Evolutionary conservation across 106 monocot species (phyloP).

Genomic region (Dactylorhiza incarnata): DNA sequence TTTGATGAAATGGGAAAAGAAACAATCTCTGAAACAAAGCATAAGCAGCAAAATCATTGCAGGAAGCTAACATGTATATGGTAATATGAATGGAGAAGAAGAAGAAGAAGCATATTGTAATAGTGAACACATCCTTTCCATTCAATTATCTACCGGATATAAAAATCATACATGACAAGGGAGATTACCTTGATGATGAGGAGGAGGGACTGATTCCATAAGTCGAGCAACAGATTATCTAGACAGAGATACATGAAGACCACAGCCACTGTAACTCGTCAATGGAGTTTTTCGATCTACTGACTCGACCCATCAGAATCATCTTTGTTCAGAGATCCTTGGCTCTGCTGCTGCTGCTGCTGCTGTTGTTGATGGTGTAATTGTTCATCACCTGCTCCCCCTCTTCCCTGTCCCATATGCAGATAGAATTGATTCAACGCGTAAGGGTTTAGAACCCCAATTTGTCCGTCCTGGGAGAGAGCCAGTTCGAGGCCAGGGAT

Average conservation of each 20-base stretch:
- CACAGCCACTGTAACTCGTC: not conserved
- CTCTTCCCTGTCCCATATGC: slow-evolving; percentile 24
- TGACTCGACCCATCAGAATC: slow-evolving; percentile 21
- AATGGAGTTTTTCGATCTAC: not conserved
- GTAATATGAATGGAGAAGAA: not conserved
- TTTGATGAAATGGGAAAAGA: not conserved
- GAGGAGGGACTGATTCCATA: not conserved
- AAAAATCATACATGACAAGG: not conserved
- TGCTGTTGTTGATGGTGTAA: slow-evolving; percentile 9
- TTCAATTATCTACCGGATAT: not conserved
- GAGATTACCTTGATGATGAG: not conserved
- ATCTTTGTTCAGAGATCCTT: slow-evolving; percentile 6
- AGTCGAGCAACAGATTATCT: not conserved
- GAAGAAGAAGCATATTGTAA: not conserved
- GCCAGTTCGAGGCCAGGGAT: slow-evolving; percentile 30
- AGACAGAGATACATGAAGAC: not conserved
- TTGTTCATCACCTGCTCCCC: slow-evolving; percentile 6
- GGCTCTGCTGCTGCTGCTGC: slow-evolving; percentile 12
- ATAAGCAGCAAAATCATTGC: not conserved
- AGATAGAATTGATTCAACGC: slow-evolving; percentile 25
- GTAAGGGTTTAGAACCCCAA: slow-evolving; percentile 21
- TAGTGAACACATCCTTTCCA: not conserved
- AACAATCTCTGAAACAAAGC: not conserved
- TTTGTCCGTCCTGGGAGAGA: slow-evolving; percentile 30
- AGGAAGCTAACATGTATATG: not conserved